phyloP scores from a whole-genome alignment of 2,329 filamentous ascomycete species.

The Trichoderma asperellum region DNA sequence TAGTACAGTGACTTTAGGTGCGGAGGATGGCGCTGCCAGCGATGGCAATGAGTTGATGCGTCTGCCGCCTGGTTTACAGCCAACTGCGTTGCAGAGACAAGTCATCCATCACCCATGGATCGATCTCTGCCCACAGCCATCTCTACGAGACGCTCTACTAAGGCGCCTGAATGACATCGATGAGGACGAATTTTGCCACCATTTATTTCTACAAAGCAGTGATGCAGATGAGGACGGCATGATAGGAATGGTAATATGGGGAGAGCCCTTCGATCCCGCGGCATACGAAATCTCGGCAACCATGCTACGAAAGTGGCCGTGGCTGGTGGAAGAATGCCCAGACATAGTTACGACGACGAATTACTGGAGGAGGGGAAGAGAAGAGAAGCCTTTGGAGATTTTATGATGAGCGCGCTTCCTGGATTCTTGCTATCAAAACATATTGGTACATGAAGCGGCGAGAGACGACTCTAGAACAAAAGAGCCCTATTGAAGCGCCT shows the following conservation, averaged over 20 bases:
- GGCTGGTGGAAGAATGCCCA: conserved; percentile 38
- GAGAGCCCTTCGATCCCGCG: conserved; percentile 48
- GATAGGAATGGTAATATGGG: conserved; percentile 50
- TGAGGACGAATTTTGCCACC: conserved; percentile 31
- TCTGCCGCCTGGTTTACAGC: conserved; percentile 27
- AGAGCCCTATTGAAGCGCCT: not conserved
- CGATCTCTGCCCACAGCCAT: conserved; percentile 28
- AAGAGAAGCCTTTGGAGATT: conserved; percentile 9
- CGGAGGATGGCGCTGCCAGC: not conserved
- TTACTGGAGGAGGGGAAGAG: conserved; percentile 17
- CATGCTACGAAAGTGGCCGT: conserved; percentile 51
- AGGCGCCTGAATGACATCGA: conserved; percentile 16
- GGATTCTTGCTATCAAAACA: not conserved
- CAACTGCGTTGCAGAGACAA: conserved; percentile 28
- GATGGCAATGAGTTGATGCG: not conserved
- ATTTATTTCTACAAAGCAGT: conserved; percentile 19
- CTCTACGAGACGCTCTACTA: conserved; percentile 23
- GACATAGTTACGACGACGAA: conserved; percentile 19
- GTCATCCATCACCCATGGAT: conserved; percentile 30
- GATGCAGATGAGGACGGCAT: conserved; percentile 16
- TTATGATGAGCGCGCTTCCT: not conserved
- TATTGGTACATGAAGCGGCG: not conserved
- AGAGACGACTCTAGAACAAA: not conserved
- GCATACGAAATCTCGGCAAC: conserved; percentile 52
- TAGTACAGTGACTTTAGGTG: not conserved